Evolutionary conservation across 2,329 filamentous ascomycete species (phyloP).

Genomic region (Blastomyces emzantsi): DNA sequence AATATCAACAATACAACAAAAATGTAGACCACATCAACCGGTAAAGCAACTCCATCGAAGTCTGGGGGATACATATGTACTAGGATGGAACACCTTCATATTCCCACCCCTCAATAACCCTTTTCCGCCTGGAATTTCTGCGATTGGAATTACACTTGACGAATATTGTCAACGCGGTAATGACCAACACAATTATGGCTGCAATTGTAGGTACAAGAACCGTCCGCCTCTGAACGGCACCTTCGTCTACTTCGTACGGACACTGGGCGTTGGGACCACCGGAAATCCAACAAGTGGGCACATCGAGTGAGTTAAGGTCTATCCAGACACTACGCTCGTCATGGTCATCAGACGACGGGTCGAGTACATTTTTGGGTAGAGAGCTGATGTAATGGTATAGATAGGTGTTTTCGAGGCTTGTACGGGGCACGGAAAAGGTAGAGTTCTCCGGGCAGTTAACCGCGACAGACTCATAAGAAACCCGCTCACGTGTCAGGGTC

Average conservation of each 20-base stretch:
- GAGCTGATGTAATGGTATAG: conserved; percentile 39
- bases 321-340: conserved; percentile 43
- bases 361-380: conserved; percentile 21
- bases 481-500: conserved; percentile 40
- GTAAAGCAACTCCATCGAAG: background rate
- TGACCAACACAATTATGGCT: conserved; percentile 52
- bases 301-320: conserved; percentile 52
- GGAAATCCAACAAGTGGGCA: conserved; percentile 51
- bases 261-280: conserved; percentile 49
- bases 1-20: background rate
- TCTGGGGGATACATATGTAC: background rate
- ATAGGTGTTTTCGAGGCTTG: conserved; percentile 55
- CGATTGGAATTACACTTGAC: conserved; percentile 57
- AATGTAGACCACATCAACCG: background rate
- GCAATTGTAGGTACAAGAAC: conserved; percentile 55
- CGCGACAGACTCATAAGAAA: conserved; percentile 38
- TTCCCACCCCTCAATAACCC: conserved; percentile 50
- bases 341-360: conserved; percentile 21
- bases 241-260: conserved; percentile 44
- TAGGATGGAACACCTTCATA: conserved; percentile 58
- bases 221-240: conserved; percentile 37
- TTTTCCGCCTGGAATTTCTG: conserved; percentile 42
- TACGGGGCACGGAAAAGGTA: conserved; percentile 51
- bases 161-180: conserved; percentile 53
- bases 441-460: conserved; percentile 42